Evolutionary conservation across 2,329 filamentous ascomycete genomes (phyloP).

Genomic region (Beauveria australis): DNA sequence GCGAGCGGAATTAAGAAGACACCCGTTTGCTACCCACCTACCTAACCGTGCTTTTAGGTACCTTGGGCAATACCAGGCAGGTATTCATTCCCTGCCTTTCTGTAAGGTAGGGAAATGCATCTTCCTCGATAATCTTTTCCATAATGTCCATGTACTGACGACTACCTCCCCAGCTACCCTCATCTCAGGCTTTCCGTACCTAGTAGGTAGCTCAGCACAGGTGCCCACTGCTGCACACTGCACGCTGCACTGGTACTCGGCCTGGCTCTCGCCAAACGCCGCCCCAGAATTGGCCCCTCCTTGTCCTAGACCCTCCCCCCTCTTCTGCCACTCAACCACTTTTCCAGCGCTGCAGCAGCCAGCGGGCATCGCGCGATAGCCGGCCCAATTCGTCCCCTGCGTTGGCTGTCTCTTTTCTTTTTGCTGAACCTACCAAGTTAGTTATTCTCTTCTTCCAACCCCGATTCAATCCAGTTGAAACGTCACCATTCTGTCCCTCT

Average conservation of each 20-base stretch:
- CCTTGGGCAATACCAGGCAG: neutral
- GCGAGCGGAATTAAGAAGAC: too few relatives aligned
- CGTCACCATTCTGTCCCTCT: too few relatives aligned
- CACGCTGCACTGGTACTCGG: neutral
- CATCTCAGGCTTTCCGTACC: neutral
- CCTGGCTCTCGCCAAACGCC: slow-evolving; percentile 1
- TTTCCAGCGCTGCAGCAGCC: neutral
- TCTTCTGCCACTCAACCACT: neutral
- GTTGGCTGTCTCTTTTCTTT: neutral
- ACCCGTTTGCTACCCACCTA: too few relatives aligned
- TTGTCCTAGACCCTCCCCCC: neutral
- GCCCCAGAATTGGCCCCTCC: neutral
- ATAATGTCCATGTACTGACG: too few relatives aligned
- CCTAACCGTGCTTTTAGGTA: too few relatives aligned
- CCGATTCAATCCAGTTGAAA: neutral
- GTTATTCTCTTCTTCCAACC: neutral
- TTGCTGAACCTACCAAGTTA: neutral
- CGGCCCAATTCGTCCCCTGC: neutral
- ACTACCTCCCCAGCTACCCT: too few relatives aligned
- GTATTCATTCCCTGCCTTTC: neutral
- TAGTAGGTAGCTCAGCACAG: neutral
- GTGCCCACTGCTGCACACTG: neutral
- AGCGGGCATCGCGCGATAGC: slow-evolving; percentile 7
- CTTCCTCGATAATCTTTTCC: too few relatives aligned
- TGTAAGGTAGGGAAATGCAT: too few relatives aligned